A percentile compares a stretch with the other conserved stretches of the same genome.
phyloP scores from a whole-genome alignment of 768 basidiomycete genomes.

The Serendipita sp. region DNA sequence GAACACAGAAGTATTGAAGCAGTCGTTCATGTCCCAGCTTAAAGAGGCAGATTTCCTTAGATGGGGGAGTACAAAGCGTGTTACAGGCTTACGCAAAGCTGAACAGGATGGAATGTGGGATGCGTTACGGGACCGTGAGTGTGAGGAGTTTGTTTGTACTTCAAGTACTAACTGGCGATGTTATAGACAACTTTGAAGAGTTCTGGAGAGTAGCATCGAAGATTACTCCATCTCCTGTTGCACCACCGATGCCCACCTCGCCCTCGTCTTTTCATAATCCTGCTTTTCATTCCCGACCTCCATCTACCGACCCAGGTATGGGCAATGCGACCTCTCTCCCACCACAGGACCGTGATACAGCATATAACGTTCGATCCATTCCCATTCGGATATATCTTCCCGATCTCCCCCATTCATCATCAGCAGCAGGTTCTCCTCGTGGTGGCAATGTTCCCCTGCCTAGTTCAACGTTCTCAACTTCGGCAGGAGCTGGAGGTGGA shows the following conservation, averaged over 20 bases:
- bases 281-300: slow-evolving; percentile 48
- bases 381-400: slow-evolving; percentile 82
- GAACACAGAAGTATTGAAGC: slow-evolving; percentile 72
- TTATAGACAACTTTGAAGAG: slow-evolving; percentile 82
- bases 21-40: slow-evolving; percentile 85
- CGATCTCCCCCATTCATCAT: slow-evolving; percentile 22
- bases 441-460: neutral
- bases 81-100: slow-evolving; percentile 74
- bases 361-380: slow-evolving; percentile 73
- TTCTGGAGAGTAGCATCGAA: slow-evolving; percentile 92
- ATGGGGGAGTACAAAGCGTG: slow-evolving; percentile 90
- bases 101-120: slow-evolving; percentile 98
- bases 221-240: slow-evolving; percentile 65
- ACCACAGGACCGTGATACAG: slow-evolving; percentile 52
- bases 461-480: neutral
- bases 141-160: neutral
- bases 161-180: neutral
- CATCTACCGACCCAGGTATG: slow-evolving; percentile 40
- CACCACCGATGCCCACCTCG: slow-evolving; percentile 17
- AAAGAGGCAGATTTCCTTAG: slow-evolving; percentile 96
- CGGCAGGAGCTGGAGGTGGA: neutral
- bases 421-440: neutral
- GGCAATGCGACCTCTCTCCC: slow-evolving; percentile 9
- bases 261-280: slow-evolving; percentile 32
- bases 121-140: slow-evolving; percentile 83